Percentiles rank a stretch among this genome's conserved stretches.
phyloP scores from a whole-genome alignment of 192 early-diverging fungal genomes.

The Gryganskiella cystojenkinii region DNA sequence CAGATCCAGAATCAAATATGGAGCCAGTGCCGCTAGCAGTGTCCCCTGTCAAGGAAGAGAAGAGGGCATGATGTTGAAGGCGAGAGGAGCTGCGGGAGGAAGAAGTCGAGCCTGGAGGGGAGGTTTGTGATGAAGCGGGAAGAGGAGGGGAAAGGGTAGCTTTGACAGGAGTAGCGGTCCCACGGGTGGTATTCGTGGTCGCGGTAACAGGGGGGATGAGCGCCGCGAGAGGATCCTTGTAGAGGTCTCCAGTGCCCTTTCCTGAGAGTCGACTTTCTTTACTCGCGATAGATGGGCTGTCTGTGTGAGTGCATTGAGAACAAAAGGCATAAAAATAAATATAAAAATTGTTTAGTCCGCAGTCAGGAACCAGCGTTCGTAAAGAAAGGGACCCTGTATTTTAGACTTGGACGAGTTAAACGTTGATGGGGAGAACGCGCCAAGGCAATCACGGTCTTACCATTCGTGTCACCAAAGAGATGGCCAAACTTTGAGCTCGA shows the following conservation, averaged over 20 bases:
- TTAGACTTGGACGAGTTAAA: not conserved
- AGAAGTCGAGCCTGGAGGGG: conserved; percentile 29
- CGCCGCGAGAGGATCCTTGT: conserved; percentile 43
- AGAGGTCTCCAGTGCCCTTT: conserved; percentile 26
- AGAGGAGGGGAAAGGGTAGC: conserved; percentile 39
- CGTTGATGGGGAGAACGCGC: not conserved
- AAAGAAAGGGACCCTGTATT: not conserved
- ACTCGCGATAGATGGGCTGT: conserved; percentile 19
- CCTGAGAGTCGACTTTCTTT: conserved; percentile 28
- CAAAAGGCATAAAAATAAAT: too few relatives aligned
- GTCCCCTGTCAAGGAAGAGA: conserved; percentile 32
- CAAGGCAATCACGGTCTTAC: conserved; percentile 6
- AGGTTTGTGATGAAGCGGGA: not conserved
- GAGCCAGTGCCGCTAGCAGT: conserved; percentile 5
- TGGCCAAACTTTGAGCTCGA: conserved; percentile 52
- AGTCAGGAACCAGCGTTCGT: too few relatives aligned
- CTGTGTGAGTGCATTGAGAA: too few relatives aligned
- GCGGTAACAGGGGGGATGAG: conserved; percentile 40
- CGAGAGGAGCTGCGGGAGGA: conserved; percentile 45
- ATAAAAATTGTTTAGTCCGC: too few relatives aligned
- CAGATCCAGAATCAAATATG: conserved; percentile 23
- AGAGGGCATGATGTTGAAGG: conserved; percentile 38
- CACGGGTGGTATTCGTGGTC: conserved; percentile 33
- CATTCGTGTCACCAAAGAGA: conserved; percentile 48
- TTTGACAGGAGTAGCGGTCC: conserved; percentile 20